These are phyloP conservation scores for Halophytophthora polymorphica DNA, from an alignment of 352 stramenopile genomes.

Conservation along the genomic window DNA sequence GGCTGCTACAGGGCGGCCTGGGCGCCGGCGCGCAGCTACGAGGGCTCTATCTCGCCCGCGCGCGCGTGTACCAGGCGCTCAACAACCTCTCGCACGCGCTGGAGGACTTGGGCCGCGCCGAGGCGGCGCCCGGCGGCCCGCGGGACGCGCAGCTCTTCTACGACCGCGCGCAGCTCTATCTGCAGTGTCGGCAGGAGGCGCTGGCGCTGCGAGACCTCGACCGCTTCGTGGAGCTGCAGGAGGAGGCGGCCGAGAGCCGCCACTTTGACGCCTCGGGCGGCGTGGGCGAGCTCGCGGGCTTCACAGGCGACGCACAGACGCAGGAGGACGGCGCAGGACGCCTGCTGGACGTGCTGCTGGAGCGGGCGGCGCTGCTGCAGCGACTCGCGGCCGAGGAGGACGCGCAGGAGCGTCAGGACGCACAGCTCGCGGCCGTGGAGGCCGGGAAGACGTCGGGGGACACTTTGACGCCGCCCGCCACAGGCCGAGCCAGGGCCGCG, in stretches of 20 bases:
- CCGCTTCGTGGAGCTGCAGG: constrained; percentile 64
- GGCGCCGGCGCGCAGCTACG: constrained; percentile 38
- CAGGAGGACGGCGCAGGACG: constrained; percentile 18
- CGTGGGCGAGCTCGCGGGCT: constrained; percentile 27
- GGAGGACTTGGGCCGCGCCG: constrained; percentile 46
- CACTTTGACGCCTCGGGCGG: constrained; percentile 36
- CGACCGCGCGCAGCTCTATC: constrained; percentile 49
- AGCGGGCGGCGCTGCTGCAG: constrained; percentile 54
- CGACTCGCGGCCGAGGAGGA: constrained; percentile 54
- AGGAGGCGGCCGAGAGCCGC: constrained; percentile 35
- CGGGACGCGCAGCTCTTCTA: constrained; percentile 60
- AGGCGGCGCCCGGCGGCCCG: constrained; percentile 40
- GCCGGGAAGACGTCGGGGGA: constrained; percentile 24
- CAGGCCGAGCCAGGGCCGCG: no score
- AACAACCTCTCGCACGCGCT: constrained; percentile 53
- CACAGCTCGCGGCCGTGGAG: constrained; percentile 41
- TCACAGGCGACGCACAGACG: constrained; percentile 21
- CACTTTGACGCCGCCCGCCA: constrained; percentile 4
- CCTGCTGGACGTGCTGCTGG: constrained; percentile 54
- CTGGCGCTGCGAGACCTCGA: constrained; percentile 60
- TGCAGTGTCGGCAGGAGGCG: constrained; percentile 40
- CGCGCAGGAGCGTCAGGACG: constrained; percentile 39
- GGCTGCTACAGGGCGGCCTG: constrained; percentile 27
- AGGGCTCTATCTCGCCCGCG: constrained; percentile 44
- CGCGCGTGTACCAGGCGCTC: constrained; percentile 51